Evolutionary conservation across 192 early-diverging fungal species (phyloP).

Genomic region (Oehlia diaphana): DNA sequence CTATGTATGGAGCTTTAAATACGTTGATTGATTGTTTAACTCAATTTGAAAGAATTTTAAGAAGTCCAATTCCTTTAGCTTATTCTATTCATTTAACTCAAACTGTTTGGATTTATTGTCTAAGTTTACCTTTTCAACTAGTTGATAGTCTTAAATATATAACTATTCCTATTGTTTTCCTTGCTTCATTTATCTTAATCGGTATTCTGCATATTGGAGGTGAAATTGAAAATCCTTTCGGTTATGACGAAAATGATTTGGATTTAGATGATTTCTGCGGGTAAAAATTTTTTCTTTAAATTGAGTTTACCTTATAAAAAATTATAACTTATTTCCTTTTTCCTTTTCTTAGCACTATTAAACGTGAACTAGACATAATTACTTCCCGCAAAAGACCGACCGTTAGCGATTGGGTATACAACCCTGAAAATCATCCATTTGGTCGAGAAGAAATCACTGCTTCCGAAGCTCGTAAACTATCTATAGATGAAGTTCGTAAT

Average conservation of each 20-base stretch:
- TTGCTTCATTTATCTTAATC: constrained; percentile 73
- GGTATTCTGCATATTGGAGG: constrained; percentile 85
- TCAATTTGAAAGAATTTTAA: constrained; percentile 79
- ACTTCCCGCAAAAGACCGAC: neutral
- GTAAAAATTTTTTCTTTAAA: constrained; percentile 15
- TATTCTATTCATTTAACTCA: constrained; percentile 90
- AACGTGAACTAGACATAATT: neutral
- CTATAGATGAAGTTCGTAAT: constrained; percentile 39
- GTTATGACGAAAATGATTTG: constrained; percentile 76
- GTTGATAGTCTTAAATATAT: constrained; percentile 49
- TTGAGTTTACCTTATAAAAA: neutral
- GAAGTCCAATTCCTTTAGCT: constrained; percentile 85
- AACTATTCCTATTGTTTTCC: constrained; percentile 67
- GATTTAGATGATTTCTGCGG: constrained; percentile 60
- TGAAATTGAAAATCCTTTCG: constrained; percentile 95
- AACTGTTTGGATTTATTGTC: constrained; percentile 70
- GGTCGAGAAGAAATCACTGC: constrained; percentile 33
- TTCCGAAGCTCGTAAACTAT: constrained; percentile 32
- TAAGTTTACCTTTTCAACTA: constrained; percentile 82
- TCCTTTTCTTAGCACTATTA: neutral
- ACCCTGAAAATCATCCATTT: constrained; percentile 39
- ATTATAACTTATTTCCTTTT: neutral
- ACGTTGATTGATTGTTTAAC: constrained; percentile 60
- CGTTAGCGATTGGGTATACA: constrained; percentile 44
- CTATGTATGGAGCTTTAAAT: constrained; percentile 53